These are phyloP conservation scores for Geotrichum citri-aurantii DNA, from an alignment of 1,139 yeast genomes.

Conservation along the genomic window DNA sequence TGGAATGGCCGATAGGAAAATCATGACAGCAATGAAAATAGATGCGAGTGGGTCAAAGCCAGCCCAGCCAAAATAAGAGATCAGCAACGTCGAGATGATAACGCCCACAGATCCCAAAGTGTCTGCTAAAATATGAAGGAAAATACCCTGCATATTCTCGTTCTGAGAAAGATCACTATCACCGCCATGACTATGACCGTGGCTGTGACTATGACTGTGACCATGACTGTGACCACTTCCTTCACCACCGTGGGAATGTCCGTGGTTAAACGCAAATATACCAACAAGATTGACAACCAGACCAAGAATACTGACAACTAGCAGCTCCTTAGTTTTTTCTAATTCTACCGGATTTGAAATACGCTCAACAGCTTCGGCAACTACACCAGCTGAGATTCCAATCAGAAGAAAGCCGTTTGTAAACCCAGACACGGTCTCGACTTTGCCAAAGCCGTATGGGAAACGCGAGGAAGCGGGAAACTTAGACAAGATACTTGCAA, in stretches of 20 bases:
- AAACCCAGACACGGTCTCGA: conserved; percentile 91
- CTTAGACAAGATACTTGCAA: conserved; percentile 68
- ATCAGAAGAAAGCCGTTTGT: conserved; percentile 84
- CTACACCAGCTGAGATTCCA: conserved; percentile 84
- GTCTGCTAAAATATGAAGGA: conserved; percentile 88
- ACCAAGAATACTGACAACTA: conserved; percentile 80
- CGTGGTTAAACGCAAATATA: conserved; percentile 89
- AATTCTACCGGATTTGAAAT: conserved; percentile 69
- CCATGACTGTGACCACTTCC: conserved; percentile 37
- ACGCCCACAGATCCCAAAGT: conserved; percentile 97
- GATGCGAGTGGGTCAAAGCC: conserved; percentile 93
- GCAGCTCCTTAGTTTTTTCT: conserved; percentile 76
- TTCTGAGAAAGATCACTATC: conserved; percentile 39
- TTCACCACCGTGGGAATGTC: conserved; percentile 47
- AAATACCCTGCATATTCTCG: conserved; percentile 93
- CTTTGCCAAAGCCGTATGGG: conserved; percentile 81
- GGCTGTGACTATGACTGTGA: conserved; percentile 39
- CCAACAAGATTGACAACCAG: conserved; percentile 86
- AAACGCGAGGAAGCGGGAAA: conserved; percentile 59
- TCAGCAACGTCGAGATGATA: conserved; percentile 66
- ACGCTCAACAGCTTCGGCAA: conserved; percentile 81
- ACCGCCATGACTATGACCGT: conserved; percentile 24
- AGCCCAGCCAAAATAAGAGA: conserved; percentile 43
- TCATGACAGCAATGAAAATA: conserved; percentile 72
- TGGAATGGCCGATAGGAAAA: conserved; percentile 78